phyloP scores from a whole-genome alignment of 176 grass and related monocot species.

The Poa pratensis region DNA sequence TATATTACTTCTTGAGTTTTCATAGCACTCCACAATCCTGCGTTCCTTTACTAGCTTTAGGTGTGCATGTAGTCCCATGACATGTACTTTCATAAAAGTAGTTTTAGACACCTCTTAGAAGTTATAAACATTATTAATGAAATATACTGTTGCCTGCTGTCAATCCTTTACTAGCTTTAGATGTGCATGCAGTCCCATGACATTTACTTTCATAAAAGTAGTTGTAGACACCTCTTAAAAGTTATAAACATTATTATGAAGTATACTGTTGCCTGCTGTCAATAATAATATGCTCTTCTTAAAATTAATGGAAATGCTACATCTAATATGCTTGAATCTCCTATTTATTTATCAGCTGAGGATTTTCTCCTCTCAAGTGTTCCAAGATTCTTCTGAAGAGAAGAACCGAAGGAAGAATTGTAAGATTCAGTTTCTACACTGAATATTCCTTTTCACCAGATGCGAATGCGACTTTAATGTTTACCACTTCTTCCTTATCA shows the following conservation, averaged over 20 bases:
- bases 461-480: constrained; percentile 36
- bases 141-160: constrained; percentile 20
- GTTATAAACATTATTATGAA: constrained; percentile 14
- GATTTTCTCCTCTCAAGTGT: constrained; percentile 93
- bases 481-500: constrained; percentile 47
- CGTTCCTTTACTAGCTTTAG: constrained; percentile 7
- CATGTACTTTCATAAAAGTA: not conserved
- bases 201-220: not conserved
- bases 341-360: constrained; percentile 68
- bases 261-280: constrained; percentile 13
- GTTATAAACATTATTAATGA: constrained; percentile 12
- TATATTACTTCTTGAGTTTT: constrained; percentile 34
- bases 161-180: constrained; percentile 3
- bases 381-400: constrained; percentile 85
- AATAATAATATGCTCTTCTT: not conserved
- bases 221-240: not conserved
- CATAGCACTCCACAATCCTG: not conserved
- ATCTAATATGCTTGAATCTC: constrained; percentile 13
- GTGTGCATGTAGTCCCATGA: constrained; percentile 7
- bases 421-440: constrained; percentile 49
- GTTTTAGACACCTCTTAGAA: not conserved
- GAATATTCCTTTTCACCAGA: constrained; percentile 18
- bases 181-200: constrained; percentile 5
- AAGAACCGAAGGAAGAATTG: constrained; percentile 77
- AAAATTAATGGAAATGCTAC: constrained; percentile 25